A percentile compares a stretch with the other conserved stretches of the same genome.
phyloP scores from a whole-genome alignment of 2,329 filamentous ascomycete species.

The Ilyonectria sp. region DNA sequence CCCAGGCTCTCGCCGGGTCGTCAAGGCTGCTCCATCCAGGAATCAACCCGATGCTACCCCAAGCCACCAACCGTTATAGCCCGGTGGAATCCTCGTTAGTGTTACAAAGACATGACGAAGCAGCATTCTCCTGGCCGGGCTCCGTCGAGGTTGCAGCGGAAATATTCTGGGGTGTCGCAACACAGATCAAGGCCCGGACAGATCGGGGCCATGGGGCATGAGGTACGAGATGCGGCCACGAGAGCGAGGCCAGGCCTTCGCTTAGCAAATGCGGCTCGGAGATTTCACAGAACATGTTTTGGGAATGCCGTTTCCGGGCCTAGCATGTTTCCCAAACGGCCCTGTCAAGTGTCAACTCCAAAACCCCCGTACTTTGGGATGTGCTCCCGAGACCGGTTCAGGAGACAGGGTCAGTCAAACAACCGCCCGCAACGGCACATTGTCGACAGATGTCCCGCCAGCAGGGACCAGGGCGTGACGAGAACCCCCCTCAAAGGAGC shows the following conservation, averaged over 20 bases:
- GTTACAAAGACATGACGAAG: constrained; percentile 49
- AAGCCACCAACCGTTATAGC: constrained; percentile 39
- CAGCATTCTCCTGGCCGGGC: constrained; percentile 21
- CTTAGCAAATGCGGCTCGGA: constrained; percentile 47
- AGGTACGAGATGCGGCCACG: constrained; percentile 2
- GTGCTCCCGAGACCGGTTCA: constrained; percentile 1
- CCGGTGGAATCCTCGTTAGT: constrained; percentile 25
- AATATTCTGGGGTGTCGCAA: constrained; percentile 41
- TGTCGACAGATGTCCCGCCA: constrained; percentile 31
- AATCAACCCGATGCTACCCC: constrained; percentile 44
- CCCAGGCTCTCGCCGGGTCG: constrained; percentile 27
- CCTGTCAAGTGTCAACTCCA: neutral
- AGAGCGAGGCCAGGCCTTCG: constrained; percentile 35
- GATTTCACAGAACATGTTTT: constrained; percentile 45
- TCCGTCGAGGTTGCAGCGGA: constrained; percentile 33
- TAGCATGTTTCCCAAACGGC: constrained; percentile 30
- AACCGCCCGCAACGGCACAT: constrained; percentile 29
- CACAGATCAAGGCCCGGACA: constrained; percentile 36
- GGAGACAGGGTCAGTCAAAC: constrained; percentile 30
- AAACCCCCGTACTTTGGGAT: neutral
- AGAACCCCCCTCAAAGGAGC: constrained; percentile 6
- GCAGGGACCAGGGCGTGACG: constrained; percentile 30
- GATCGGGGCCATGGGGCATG: constrained; percentile 36
- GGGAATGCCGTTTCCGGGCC: constrained; percentile 29
- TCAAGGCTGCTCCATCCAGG: constrained; percentile 31